Conservation (phyloP, 352 stramenopile species). For the Pythium aphanidermatum region DNA sequence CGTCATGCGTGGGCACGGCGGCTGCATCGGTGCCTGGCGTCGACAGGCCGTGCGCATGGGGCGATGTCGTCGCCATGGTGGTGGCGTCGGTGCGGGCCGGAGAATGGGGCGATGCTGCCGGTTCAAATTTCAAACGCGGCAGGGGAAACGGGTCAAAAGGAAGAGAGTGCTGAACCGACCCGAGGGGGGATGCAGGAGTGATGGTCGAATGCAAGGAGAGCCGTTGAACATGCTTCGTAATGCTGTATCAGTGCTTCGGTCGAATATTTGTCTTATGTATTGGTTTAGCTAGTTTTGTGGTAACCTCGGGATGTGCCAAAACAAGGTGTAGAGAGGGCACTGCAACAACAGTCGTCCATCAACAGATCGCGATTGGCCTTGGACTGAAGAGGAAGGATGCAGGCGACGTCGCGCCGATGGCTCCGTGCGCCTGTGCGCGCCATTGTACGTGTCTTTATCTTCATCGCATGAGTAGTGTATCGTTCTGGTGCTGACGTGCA, state of each 20-base stretch:
- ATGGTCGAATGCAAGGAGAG: no score
- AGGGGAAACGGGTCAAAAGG: no score
- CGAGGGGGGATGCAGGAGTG: no score
- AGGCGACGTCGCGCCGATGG: not conserved
- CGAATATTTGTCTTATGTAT: no score
- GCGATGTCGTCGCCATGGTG: constrained; percentile 5
- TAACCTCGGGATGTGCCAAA: constrained; percentile 1
- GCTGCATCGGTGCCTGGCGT: no score
- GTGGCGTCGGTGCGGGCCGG: not conserved
- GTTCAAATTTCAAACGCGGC: no score
- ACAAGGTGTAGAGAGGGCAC: constrained; percentile 2
- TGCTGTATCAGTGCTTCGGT: no score
- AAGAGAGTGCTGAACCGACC: no score
- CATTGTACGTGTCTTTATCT: constrained; percentile 9
- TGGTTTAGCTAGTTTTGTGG: not conserved
- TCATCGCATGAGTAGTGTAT: not conserved
- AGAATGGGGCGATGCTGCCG: no score
- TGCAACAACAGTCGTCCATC: constrained; percentile 8
- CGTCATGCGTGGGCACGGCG: no score
- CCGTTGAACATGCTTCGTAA: no score
- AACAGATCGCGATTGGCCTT: not conserved
- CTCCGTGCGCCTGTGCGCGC: constrained; percentile 6
- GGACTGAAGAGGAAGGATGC: no score
- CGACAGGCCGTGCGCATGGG: not conserved
- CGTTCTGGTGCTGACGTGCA: not conserved